Conservation (phyloP, 164 flowering plant species). For the Aristolochia californica region DNA sequence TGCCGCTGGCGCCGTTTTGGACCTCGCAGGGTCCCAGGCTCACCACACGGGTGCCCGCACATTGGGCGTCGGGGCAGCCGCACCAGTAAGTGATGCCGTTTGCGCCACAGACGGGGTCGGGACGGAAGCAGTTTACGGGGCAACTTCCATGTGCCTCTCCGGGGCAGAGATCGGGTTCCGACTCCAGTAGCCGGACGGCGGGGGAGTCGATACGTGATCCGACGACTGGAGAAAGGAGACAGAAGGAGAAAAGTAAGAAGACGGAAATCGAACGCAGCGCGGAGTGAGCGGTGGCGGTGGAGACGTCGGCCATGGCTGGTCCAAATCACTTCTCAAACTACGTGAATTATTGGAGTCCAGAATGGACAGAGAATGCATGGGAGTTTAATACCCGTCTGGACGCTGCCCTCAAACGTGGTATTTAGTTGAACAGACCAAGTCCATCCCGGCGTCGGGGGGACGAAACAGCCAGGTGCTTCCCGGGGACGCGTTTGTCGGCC, state of each 20-base stretch:
- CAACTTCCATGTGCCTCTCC: slow-evolving; percentile 18
- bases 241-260: slow-evolving; percentile 1
- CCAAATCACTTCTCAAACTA: no score
- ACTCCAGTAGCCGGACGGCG: slow-evolving; percentile 6
- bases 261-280: neutral
- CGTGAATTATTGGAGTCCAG: no score
- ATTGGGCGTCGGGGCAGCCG: slow-evolving; percentile 53
- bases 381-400: no score
- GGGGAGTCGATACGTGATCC: slow-evolving; percentile 1
- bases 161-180: slow-evolving; percentile 16
- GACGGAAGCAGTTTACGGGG: slow-evolving; percentile 49
- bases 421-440: no score
- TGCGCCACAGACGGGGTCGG: slow-evolving; percentile 61
- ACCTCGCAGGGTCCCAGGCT: slow-evolving; percentile 51
- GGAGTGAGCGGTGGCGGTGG: neutral
- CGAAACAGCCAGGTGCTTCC: no score
- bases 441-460: no score
- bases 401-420: no score
- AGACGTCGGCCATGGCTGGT: neutral
- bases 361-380: no score
- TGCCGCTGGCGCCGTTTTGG: slow-evolving; percentile 35
- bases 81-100: slow-evolving; percentile 73
- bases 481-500: no score
- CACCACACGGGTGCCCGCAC: slow-evolving; percentile 42
- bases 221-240: slow-evolving; percentile 1